phyloP scores from a whole-genome alignment of 2,329 filamentous ascomycete species.

The Hymenoscyphus repandus region DNA sequence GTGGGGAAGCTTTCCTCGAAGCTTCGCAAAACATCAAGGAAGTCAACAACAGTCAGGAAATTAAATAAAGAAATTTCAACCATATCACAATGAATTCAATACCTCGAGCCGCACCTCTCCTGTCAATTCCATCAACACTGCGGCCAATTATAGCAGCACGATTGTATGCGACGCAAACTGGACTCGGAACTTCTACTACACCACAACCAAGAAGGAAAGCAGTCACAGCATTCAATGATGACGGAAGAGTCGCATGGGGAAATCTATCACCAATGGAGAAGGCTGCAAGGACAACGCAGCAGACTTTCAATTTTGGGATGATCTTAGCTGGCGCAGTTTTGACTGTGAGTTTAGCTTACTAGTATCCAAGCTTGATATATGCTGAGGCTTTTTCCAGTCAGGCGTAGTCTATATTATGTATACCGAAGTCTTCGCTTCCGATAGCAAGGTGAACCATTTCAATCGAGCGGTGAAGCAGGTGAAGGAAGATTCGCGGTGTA shows the following conservation, averaged over 20 bases:
- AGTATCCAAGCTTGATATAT: slow-evolving; percentile 1
- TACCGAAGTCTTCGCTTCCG: slow-evolving; percentile 75
- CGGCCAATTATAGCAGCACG: slow-evolving; percentile 39
- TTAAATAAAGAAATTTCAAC: too few relatives aligned
- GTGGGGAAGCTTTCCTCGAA: slow-evolving; percentile 4
- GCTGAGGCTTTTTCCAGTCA: slow-evolving; percentile 43
- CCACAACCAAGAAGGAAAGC: slow-evolving; percentile 52
- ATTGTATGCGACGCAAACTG: slow-evolving; percentile 54
- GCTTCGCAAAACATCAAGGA: too few relatives aligned
- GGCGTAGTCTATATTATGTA: slow-evolving; percentile 76
- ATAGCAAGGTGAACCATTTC: slow-evolving; percentile 83
- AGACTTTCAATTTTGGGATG: slow-evolving; percentile 81
- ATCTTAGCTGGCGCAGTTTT: slow-evolving; percentile 69
- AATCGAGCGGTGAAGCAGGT: slow-evolving; percentile 80
- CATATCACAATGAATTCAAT: slow-evolving; percentile 19
- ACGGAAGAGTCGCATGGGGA: slow-evolving; percentile 75
- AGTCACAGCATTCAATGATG: slow-evolving; percentile 81
- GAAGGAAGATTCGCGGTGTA: slow-evolving; percentile 64
- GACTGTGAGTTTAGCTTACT: slow-evolving; percentile 52
- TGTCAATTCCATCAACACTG: slow-evolving; percentile 34
- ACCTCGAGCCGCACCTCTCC: slow-evolving; percentile 28
- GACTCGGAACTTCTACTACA: slow-evolving; percentile 32
- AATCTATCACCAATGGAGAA: slow-evolving; percentile 74
- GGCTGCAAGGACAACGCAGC: slow-evolving; percentile 77
- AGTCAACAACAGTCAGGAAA: neutral